Base-by-base conservation (phyloP, 352 stramenopile genomes). In the Pythium rishiriense region DNA sequence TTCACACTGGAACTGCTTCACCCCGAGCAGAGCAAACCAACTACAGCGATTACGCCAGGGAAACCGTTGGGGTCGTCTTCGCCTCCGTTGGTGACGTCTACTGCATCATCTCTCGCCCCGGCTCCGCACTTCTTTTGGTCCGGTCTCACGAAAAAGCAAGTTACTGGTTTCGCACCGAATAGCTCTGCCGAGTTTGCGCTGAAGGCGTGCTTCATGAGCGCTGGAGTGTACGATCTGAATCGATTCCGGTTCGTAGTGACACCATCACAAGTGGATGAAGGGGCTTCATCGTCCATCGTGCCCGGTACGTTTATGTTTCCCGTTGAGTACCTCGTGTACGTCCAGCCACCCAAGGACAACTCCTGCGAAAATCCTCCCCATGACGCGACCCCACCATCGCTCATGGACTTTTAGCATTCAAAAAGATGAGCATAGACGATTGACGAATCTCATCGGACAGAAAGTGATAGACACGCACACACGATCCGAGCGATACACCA, bases 201-300 rank as follows among this genome's bases (percentile, higher is more conserved):
- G 21, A 81, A 79, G 29, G 87, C 87, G 25, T 93, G 83, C 49
- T 96, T 96, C 46, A 73, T 86, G 52, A 70, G 66, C 21, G 62
- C 87, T 2, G 87, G 87, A 12, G 74, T 94, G 29, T 96, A 91
- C 70, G 85, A 96, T 58, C 62, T 96, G 15, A 96, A 96, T 60
- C 83, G 82, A 9, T 89, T 93, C 63, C 81, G 84, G 22, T 82
- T 93, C 45, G 61, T 81, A 3, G 64, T 92, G 39, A 73, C 84
- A 31, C 31, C 79, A 5, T 43, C 61, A 11, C 17, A 24, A 46
- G 28, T n/a, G 21, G 62, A 58, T 2, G 46, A 53, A 8, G 25
- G 12, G 21, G 33, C 15, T 22, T 24, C 31, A 24, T 8, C 63
- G n/a, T 31, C 63, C 7, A 49, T 61, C 22, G 59, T 58, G 37